Base-by-base conservation (phyloP, 2,329 filamentous ascomycete genomes). In the Ilyonectria mors-panacis region DNA sequence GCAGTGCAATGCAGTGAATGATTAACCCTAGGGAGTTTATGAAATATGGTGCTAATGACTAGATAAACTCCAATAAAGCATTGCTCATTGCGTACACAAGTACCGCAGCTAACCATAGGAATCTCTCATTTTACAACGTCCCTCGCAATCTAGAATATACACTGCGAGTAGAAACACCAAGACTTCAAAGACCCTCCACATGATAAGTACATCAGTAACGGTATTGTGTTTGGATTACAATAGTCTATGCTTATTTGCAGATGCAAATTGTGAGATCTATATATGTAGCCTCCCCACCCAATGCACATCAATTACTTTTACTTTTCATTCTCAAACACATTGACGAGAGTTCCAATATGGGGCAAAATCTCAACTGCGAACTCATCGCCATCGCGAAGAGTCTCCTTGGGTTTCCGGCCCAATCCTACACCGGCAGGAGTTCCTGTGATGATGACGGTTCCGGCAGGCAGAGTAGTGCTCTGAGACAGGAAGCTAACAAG, bases 371-470 rank as follows among this genome's bases (percentile, higher is more conserved):
- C 82, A 6, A 85, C 82, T 0, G 80, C 78, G 65, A 82, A 84
- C 71, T 84, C 80, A 76, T 93, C 92, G 2, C 91, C 90, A 76
- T 93, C 86, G 78, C 89, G 89, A 55, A 94, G 79, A 86, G 91
- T 92, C 21, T 92, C 75, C 69, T 87, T 87, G 4, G 91, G 91
- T 55, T 86, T 90, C 63, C 87, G 85, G n/a, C 90, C 91, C 85
- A 92, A 89, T 2, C 90, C 91, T 19, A 94, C 91, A 28, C 92
- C 92, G 65, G 90, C 86, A 0, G 91, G 92, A 7, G 90, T 92
- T 66, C 90, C 90, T 6, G 89, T 92, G 70, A 91, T 90, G 63
- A 92, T 90, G 57, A 91, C 63, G 75, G 91, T 89, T 23, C 89
- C 90, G 1, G 88, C 86, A 47, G 89, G 77, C 50, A 92, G 79